Evolutionary conservation across 768 basidiomycete species (phyloP).

Genomic region (Tylopilus rubrobrunneus): DNA sequence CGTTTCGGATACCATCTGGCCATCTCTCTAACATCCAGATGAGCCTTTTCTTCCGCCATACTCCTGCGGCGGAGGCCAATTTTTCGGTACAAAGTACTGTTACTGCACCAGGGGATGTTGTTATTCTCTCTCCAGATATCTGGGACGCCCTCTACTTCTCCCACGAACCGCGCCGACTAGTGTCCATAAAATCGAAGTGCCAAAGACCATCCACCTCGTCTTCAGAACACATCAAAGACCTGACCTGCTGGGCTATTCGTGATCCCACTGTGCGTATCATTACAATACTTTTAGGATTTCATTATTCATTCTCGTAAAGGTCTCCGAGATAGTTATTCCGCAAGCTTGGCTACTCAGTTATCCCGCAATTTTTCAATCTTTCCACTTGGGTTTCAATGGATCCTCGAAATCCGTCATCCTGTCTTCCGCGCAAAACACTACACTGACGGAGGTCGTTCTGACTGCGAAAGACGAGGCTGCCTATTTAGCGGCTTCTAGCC

Average conservation of each 20-base stretch:
- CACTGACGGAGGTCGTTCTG: conserved; percentile 49
- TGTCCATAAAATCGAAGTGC: conserved; percentile 25
- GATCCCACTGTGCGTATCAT: conserved; percentile 37
- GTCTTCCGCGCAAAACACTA: conserved; percentile 27
- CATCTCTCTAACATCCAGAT: conserved; percentile 12
- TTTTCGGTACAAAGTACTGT: conserved; percentile 23
- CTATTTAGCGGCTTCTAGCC: conserved; percentile 39
- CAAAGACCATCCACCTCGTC: not conserved
- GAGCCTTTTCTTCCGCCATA: conserved; percentile 36
- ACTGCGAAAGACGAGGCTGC: conserved; percentile 48
- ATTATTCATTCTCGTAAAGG: conserved; percentile 26
- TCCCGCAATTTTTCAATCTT: conserved; percentile 34
- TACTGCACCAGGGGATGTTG: conserved; percentile 15
- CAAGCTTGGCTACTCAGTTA: conserved; percentile 37
- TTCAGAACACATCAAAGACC: conserved; percentile 1
- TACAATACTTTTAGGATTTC: not conserved
- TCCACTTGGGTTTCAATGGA: conserved; percentile 4
- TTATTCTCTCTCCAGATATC: conserved; percentile 30
- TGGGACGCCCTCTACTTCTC: conserved; percentile 29
- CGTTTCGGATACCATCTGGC: too few relatives aligned
- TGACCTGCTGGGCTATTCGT: conserved; percentile 35
- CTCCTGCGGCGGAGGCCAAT: conserved; percentile 20
- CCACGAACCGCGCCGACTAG: conserved; percentile 7
- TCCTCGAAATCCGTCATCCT: conserved; percentile 17
- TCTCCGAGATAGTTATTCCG: conserved; percentile 38